Evolutionary conservation across 768 basidiomycete genomes (phyloP), one percentile per base, ranked within the genome.

Genomic region (Pisolithus tinctorius): DNA sequence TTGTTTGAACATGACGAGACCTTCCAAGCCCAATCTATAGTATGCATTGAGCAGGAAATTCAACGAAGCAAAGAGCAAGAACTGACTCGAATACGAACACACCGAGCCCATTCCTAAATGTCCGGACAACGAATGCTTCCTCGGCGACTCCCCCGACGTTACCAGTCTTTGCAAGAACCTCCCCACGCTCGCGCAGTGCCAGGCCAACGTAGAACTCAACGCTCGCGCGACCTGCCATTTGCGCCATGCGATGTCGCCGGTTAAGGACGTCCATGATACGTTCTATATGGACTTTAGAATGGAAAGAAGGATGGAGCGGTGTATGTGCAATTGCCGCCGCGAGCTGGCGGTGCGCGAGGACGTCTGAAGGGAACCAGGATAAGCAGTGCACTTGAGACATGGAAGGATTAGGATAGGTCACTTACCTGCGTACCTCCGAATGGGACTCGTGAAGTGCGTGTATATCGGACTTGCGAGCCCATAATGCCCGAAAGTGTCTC

Each of bases 401-500:
- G 6, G 17, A 48, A 25, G 6, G 29, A 23, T 10, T 42, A 31
- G 14, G 27, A n/a, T 8, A 14, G 8, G 23, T 46, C 25, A 63
- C 77, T 55, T 58, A 88, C 88, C 93, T 17, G 95, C 94, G 65
- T 96, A 99, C 51, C 96, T 82, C 50, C 96, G 78, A 59, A 99
- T 99, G 1, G 96, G 96, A 64, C 93, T 95, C 38, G 95, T 97
- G 64, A 98, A 98, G 66, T 98, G 96, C 0, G 96, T 99, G 65
- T 98, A 99, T 50, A 99, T 99, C 0, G 88, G 80, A 64, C 83
- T 93, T 0, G 96, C 96, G n/a, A 99, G 79, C 38, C 96, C 96
- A 65, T 99, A 99, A 67, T 98, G 96, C 2, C 89, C 87, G 64
- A 97, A 99, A 0, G 92, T 86, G 56, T 96, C 93, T 45, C 85